Evolutionary conservation across 2,329 filamentous ascomycete species (phyloP).

Genomic region (Aspergillus sp.): DNA sequence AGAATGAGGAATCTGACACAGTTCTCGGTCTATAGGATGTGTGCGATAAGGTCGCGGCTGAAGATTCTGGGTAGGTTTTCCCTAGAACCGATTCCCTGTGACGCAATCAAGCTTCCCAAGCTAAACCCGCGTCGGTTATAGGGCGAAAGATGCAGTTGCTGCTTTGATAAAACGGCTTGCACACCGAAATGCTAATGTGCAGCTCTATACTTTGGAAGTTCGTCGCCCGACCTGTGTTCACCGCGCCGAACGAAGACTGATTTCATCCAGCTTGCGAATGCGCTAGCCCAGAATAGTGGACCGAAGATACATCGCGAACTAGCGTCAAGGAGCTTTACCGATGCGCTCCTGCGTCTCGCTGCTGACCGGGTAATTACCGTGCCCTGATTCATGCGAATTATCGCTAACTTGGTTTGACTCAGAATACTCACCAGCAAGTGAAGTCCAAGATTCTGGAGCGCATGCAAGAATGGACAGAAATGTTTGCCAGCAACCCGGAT

Average conservation of each 20-base stretch:
- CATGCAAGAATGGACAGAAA: conserved; percentile 94
- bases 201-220: conserved; percentile 90
- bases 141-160: conserved; percentile 81
- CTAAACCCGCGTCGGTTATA: conserved; percentile 30
- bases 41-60: conserved; percentile 61
- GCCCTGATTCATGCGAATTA: neutral
- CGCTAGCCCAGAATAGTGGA: conserved; percentile 90
- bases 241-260: conserved; percentile 6
- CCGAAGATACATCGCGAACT: conserved; percentile 85
- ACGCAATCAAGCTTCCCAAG: conserved; percentile 3
- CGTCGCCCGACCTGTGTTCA: conserved; percentile 1
- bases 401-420: conserved; percentile 12
- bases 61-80: conserved; percentile 51
- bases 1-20: conserved; percentile 23
- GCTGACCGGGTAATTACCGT: conserved; percentile 68
- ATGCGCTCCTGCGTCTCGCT: conserved; percentile 86
- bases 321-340: conserved; percentile 89
- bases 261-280: conserved; percentile 76
- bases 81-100: neutral
- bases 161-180: conserved; percentile 90
- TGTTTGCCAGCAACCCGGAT: conserved; percentile 88
- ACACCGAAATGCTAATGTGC: conserved; percentile 93
- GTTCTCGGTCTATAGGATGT: conserved; percentile 53
- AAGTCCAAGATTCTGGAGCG: conserved; percentile 96
- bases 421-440: conserved; percentile 93